A percentile compares a stretch with the other conserved stretches of the same genome.
phyloP scores from a whole-genome alignment of 345 rosid genomes.

The Diplotaxis tenuifolia region DNA sequence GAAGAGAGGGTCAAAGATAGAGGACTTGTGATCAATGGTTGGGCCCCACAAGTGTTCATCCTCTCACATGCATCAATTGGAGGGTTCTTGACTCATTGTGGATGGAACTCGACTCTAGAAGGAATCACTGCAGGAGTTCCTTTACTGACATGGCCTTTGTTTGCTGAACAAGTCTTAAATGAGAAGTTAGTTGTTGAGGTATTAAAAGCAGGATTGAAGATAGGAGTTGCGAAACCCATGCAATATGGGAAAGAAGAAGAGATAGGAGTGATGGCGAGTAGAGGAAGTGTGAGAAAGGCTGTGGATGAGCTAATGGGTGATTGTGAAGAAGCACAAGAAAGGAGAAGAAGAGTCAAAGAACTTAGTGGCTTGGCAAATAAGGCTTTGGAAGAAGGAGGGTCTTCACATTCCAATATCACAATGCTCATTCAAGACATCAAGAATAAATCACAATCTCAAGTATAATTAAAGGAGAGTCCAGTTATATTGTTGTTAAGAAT shows the following conservation, averaged over 20 bases:
- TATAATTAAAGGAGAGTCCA: neutral
- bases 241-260: constrained; percentile 27
- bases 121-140: constrained; percentile 45
- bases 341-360: constrained; percentile 39
- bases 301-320: constrained; percentile 35
- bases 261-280: constrained; percentile 30
- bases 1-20: constrained; percentile 41
- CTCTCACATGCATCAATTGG: constrained; percentile 47
- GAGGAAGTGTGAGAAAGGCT: constrained; percentile 31
- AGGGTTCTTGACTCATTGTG: constrained; percentile 61
- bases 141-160: constrained; percentile 34
- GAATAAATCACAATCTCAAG: constrained; percentile 15
- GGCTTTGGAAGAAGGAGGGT: constrained; percentile 39
- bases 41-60: constrained; percentile 59
- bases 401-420: constrained; percentile 34
- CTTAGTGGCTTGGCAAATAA: constrained; percentile 35
- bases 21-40: constrained; percentile 50
- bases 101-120: constrained; percentile 62
- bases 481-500: neutral
- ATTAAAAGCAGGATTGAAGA: constrained; percentile 39
- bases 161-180: constrained; percentile 33
- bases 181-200: constrained; percentile 33
- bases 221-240: constrained; percentile 19
- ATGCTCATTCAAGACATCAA: constrained; percentile 35
- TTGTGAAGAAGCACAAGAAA: constrained; percentile 33